Conservation (phyloP, 2,329 filamentous ascomycete species). For the Beauveria sp. region DNA sequence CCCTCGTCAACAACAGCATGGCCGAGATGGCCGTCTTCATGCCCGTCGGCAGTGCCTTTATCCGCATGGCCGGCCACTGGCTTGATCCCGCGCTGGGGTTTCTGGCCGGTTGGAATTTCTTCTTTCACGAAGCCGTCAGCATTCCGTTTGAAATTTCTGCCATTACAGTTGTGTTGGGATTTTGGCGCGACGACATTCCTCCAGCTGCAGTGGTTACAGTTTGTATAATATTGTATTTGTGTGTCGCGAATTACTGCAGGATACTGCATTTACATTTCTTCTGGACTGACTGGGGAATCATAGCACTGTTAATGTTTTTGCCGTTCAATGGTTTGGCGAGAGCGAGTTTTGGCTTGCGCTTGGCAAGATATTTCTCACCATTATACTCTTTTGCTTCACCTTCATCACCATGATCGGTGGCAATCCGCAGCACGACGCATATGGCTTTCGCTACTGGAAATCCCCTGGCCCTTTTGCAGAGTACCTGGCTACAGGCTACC, state of each 20-base stretch:
- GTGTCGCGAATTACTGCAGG: not conserved
- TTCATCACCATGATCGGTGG: slow-evolving; percentile 73
- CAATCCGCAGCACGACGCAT: slow-evolving; percentile 61
- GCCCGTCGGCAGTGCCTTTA: slow-evolving; percentile 55
- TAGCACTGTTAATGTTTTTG: slow-evolving; percentile 54
- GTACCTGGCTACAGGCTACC: slow-evolving; percentile 47
- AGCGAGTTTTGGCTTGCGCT: slow-evolving; percentile 61
- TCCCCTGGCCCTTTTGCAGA: slow-evolving; percentile 36
- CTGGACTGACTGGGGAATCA: slow-evolving; percentile 8
- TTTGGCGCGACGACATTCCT: not conserved
- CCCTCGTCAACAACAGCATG: slow-evolving; percentile 55
- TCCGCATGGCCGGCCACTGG: slow-evolving; percentile 57
- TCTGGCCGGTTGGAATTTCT: slow-evolving; percentile 36
- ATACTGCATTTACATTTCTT: too few relatives aligned
- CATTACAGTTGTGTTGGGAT: not conserved
- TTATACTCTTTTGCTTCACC: slow-evolving; percentile 63
- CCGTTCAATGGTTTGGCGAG: slow-evolving; percentile 59
- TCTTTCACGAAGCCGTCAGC: slow-evolving; percentile 33
- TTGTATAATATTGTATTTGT: not conserved
- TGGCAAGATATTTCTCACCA: slow-evolving; percentile 59
- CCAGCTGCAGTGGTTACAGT: not conserved
- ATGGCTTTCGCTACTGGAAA: slow-evolving; percentile 63
- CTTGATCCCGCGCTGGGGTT: slow-evolving; percentile 58
- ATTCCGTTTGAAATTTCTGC: slow-evolving; percentile 37
- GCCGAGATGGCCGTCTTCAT: slow-evolving; percentile 58